Conservation (phyloP, 805 yeast genomes). For the Clavispora asparagi region DNA sequence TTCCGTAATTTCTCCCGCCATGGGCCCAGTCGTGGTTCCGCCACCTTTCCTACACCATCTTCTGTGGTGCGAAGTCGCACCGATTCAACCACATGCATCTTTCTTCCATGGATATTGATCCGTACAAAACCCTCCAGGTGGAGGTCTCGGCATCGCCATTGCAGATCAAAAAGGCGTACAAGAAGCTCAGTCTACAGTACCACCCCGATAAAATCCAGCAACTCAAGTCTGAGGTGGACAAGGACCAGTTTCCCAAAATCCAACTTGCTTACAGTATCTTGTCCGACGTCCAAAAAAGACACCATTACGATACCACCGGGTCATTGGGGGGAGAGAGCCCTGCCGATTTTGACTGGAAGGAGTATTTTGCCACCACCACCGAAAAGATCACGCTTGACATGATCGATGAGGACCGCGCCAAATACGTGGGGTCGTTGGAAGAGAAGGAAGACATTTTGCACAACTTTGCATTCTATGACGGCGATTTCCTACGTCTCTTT, state of each 20-base stretch:
- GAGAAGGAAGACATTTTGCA: conserved; percentile 60
- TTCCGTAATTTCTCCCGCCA: no score
- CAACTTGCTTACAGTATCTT: conserved; percentile 73
- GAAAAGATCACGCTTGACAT: conserved; percentile 54
- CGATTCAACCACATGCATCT: background rate
- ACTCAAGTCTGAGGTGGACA: conserved; percentile 12
- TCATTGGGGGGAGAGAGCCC: conserved; percentile 33
- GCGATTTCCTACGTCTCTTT: conserved; percentile 65
- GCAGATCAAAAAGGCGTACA: conserved; percentile 53
- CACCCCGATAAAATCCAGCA: conserved; percentile 28
- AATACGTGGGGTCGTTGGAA: conserved; percentile 59
- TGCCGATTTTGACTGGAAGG: conserved; percentile 53
- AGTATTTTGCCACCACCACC: conserved; percentile 44
- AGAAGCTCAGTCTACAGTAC: conserved; percentile 19
- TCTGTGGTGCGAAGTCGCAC: background rate
- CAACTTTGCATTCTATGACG: conserved; percentile 52
- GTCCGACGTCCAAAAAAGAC: conserved; percentile 51
- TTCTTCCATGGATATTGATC: conserved; percentile 43
- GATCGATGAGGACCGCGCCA: conserved; percentile 62
- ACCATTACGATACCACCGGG: conserved; percentile 68
- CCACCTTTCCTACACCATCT: background rate
- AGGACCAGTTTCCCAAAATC: conserved; percentile 52
- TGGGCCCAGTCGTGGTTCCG: background rate
- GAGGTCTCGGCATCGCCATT: conserved; percentile 36
- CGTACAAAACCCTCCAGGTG: conserved; percentile 52